phyloP scores from a whole-genome alignment of 2,329 filamentous ascomycete genomes.

The Botrytis cinerea region DNA sequence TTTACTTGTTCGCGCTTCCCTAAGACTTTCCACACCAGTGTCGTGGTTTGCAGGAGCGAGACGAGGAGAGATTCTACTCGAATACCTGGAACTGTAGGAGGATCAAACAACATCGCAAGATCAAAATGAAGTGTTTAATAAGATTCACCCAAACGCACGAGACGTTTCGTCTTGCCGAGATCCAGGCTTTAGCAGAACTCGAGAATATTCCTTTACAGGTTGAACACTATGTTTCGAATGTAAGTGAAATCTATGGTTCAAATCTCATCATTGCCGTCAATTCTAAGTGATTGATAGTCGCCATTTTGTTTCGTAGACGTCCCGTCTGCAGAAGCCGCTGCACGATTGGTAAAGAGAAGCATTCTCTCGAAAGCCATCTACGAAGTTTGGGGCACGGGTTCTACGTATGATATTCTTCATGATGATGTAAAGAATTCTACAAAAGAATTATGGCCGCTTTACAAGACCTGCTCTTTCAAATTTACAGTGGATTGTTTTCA shows the following conservation, averaged over 20 bases:
- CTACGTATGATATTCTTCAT: constrained; percentile 69
- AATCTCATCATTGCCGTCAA: constrained; percentile 28
- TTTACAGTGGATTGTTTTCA: constrained; percentile 84
- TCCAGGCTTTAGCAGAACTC: constrained; percentile 74
- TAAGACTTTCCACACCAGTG: constrained; percentile 13
- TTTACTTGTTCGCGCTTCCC: not conserved
- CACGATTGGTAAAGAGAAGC: constrained; percentile 69
- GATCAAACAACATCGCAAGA: not conserved
- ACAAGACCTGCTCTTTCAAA: constrained; percentile 70
- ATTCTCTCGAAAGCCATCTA: constrained; percentile 83
- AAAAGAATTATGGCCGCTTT: constrained; percentile 65
- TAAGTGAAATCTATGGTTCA: constrained; percentile 49
- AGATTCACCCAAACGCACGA: constrained; percentile 89
- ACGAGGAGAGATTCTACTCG: not conserved
- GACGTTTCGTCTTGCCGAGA: constrained; percentile 83
- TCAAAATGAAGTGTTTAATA: constrained; percentile 74
- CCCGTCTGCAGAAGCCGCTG: constrained; percentile 63
- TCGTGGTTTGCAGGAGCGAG: constrained; percentile 5
- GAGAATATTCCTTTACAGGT: constrained; percentile 69
- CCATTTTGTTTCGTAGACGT: constrained; percentile 82
- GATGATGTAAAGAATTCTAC: constrained; percentile 61
- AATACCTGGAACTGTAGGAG: not conserved
- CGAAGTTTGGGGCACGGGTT: constrained; percentile 81
- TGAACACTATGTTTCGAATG: constrained; percentile 71
- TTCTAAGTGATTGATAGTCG: constrained; percentile 55